phyloP scores from a whole-genome alignment of 1,284 basidiomycete species.

The Psilocybe mexicana region DNA sequence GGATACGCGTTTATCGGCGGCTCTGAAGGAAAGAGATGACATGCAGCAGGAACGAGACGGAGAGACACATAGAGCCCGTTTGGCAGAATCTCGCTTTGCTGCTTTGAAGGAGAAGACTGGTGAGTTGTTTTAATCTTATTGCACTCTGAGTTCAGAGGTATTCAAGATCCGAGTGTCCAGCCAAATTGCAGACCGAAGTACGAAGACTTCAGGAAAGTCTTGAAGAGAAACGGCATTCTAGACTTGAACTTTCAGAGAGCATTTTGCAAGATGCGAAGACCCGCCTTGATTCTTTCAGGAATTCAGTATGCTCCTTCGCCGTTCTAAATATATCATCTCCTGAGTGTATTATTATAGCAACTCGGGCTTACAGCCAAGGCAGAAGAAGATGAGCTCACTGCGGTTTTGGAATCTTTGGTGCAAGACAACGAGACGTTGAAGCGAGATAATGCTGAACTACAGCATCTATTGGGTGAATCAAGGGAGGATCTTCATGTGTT shows the following conservation, averaged over 20 bases:
- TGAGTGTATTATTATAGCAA: conserved; percentile 35
- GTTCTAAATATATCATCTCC: conserved; percentile 17
- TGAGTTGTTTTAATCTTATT: conserved; percentile 33
- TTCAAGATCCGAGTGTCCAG: conserved; percentile 37
- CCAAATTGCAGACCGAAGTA: conserved; percentile 76
- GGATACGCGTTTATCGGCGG: conserved; percentile 64
- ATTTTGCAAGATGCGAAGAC: conserved; percentile 72
- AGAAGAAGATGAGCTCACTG: conserved; percentile 61
- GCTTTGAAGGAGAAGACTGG: conserved; percentile 65
- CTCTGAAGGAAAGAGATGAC: conserved; percentile 79
- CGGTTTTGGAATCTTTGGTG: conserved; percentile 79
- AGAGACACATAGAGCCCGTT: conserved; percentile 68
- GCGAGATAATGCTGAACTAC: conserved; percentile 78
- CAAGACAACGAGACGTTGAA: conserved; percentile 82
- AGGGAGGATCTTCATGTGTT: conserved; percentile 74
- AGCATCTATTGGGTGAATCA: conserved; percentile 68
- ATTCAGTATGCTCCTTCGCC: conserved; percentile 39
- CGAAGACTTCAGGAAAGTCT: conserved; percentile 60
- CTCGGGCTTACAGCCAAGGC: conserved; percentile 40
- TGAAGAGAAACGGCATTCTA: conserved; percentile 64
- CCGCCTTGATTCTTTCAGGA: conserved; percentile 64
- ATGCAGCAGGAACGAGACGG: conserved; percentile 80
- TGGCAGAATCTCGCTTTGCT: conserved; percentile 67
- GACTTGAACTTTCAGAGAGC: conserved; percentile 72
- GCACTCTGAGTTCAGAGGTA: not conserved